A percentile compares a stretch with the other conserved stretches of the same genome.
Evolutionary conservation across 805 yeast species (phyloP).

Genomic region (Ogataea methylovora): DNA sequence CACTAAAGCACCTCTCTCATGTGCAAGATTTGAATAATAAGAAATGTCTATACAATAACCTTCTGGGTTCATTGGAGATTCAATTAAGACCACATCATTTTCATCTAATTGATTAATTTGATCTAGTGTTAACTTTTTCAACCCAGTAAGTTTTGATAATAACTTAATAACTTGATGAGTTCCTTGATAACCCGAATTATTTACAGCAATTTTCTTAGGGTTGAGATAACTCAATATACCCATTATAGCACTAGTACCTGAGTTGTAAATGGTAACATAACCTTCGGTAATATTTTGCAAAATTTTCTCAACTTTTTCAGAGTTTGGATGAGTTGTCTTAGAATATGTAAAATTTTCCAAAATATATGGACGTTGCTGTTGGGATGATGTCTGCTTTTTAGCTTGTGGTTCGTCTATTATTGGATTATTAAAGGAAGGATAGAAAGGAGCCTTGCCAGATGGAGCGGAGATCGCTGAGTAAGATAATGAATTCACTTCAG

Average conservation of each 20-base stretch:
- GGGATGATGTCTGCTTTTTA: no score
- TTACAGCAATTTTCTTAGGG: slow-evolving; percentile 37
- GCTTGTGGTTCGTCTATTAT: no score
- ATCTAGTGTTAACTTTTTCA: slow-evolving; percentile 28
- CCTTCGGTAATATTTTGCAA: slow-evolving; percentile 37
- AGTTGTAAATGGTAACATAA: slow-evolving; percentile 38
- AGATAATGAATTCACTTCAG: no score
- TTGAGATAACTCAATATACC: slow-evolving; percentile 40
- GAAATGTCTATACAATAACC: slow-evolving; percentile 36
- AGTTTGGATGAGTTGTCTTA: slow-evolving; percentile 38
- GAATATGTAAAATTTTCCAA: slow-evolving; percentile 29
- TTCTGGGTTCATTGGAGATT: slow-evolving; percentile 49
- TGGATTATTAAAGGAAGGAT: no score
- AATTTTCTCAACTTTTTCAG: slow-evolving; percentile 39
- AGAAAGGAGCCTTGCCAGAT: no score
- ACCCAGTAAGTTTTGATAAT: slow-evolving; percentile 33
- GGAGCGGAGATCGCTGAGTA: no score
- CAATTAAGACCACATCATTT: slow-evolving; percentile 41
- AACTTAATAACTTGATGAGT: slow-evolving; percentile 40
- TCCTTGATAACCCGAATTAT: slow-evolving; percentile 44
- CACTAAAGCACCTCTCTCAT: slow-evolving; percentile 33
- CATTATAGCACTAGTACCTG: slow-evolving; percentile 45
- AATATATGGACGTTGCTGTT: slow-evolving; percentile 12
- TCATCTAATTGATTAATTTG: slow-evolving; percentile 26
- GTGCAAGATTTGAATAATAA: slow-evolving; percentile 36